Evolutionary conservation across 1,284 basidiomycete genomes (phyloP).

Genomic region (Fomitopsis schrenkii): DNA sequence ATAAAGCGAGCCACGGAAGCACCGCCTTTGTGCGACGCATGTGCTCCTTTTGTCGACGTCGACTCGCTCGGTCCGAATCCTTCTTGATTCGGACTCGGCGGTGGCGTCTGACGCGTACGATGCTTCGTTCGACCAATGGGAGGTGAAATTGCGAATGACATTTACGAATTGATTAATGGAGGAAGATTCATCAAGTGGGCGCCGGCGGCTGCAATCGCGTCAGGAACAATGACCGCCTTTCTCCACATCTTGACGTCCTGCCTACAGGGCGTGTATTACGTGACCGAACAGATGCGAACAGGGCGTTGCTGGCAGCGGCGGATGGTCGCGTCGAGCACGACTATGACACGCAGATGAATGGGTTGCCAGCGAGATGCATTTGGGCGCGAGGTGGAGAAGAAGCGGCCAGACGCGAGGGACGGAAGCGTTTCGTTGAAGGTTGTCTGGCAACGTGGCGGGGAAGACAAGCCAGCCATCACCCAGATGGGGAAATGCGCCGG

Average conservation of each 20-base stretch:
- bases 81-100: not conserved
- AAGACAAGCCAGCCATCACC: not conserved
- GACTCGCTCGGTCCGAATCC: not conserved
- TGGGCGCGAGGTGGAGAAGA: not conserved
- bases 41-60: not conserved
- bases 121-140: not conserved
- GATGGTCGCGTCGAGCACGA: not conserved
- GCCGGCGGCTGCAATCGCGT: not conserved
- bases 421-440: not conserved
- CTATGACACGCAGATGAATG: not conserved
- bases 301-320: not conserved
- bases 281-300: not conserved
- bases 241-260: not conserved
- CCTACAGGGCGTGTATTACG: not conserved
- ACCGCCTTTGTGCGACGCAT: not conserved
- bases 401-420: not conserved
- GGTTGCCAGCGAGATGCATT: not conserved
- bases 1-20: not conserved
- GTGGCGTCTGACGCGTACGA: not conserved
- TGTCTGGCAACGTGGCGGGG: not conserved
- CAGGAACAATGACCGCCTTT: not conserved
- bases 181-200: not conserved
- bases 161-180: not conserved
- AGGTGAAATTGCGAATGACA: not conserved
- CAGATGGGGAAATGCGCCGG: not conserved